Evolutionary conservation across 768 basidiomycete genomes (phyloP), one percentile per base, ranked within the genome.

Genomic region (Dacryopinax spathularia): DNA sequence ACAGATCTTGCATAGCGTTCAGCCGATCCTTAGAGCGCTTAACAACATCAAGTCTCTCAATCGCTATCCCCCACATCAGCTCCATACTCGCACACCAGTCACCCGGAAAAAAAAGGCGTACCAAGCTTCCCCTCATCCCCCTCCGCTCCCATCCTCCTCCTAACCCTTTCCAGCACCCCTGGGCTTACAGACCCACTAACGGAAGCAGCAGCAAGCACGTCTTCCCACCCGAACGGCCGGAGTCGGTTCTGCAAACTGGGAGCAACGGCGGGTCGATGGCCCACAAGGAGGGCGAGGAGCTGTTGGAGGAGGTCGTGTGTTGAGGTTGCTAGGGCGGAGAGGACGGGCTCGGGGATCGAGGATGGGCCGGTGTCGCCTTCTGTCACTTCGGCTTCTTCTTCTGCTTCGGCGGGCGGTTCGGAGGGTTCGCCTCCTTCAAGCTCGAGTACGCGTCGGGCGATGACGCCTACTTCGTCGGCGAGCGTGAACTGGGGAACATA

Each of bases 251-350:
- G 56, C 35, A 36, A 20, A 18, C 31, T 34, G 4, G 20, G 60
- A 2, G 60, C 33, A 37, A 34, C 18, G 2, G 6, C 1, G 22
- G 27, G 85, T 0, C 80, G 79, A 64, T 85, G 81, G 20, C 78
- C 76, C 6, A 81, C 81, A 37, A 89, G 71, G 25, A 80, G 69
- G 44, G 79, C 79, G 29, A 90, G 72, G 20, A 86, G 75, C 5
- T 75, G 77, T 22, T 80, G 75, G 10, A 89, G 75, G 48, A 79
- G 76, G 5, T 72, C 70, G 7, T 79, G 75, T 0, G 81, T 69
- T 22, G 77, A 77, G 20, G 74, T 69, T 6, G 81, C 75, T 31
- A 88, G 70, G 34, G 73, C 72, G 20, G 12, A 77, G 61, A 70
- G 67, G 2, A 66, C 75, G 69, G 67, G 71, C 66, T 63, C 73